Conservation (phyloP, 2,329 filamentous ascomycete species). For the Aureobasidium sp. region DNA sequence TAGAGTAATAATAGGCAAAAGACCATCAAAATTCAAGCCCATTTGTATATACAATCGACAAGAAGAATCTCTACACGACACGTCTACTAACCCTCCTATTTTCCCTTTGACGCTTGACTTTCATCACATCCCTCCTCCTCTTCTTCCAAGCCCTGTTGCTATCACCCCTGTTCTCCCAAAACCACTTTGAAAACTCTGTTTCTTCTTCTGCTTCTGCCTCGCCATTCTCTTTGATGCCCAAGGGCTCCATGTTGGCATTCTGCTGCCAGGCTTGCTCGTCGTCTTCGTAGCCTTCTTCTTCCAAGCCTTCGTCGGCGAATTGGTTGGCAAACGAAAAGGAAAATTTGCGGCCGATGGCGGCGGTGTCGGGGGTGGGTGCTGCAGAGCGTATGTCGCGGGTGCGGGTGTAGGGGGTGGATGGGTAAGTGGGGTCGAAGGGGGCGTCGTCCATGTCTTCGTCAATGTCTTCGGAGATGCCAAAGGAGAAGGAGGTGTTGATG, state of each 20-base stretch:
- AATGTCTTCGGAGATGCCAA: constrained; percentile 50
- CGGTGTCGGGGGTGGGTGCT: constrained; percentile 91
- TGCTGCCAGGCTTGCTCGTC: constrained; percentile 14
- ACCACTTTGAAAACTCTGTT: constrained; percentile 56
- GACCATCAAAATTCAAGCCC: too few species aligned
- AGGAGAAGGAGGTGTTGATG: constrained; percentile 63
- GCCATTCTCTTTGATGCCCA: constrained; percentile 21
- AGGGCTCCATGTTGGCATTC: background rate
- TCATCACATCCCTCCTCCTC: constrained; percentile 52
- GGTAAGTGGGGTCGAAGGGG: constrained; percentile 32
- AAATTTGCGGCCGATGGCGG: constrained; percentile 61
- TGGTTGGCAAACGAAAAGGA: constrained; percentile 41
- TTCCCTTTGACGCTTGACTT: constrained; percentile 53
- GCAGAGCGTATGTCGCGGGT: constrained; percentile 72
- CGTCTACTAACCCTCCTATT: constrained; percentile 47
- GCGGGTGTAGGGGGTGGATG: constrained; percentile 77
- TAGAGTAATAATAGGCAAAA: too few species aligned
- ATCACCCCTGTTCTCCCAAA: constrained; percentile 47
- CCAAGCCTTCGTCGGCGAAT: constrained; percentile 38
- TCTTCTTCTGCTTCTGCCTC: constrained; percentile 31
- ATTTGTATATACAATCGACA: too few species aligned
- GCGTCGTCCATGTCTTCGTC: background rate
- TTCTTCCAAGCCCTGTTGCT: constrained; percentile 47
- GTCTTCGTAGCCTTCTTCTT: constrained; percentile 32
- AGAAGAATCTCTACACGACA: background rate